phyloP scores from a whole-genome alignment of 768 basidiomycete species.

The Amanita exitialis region DNA sequence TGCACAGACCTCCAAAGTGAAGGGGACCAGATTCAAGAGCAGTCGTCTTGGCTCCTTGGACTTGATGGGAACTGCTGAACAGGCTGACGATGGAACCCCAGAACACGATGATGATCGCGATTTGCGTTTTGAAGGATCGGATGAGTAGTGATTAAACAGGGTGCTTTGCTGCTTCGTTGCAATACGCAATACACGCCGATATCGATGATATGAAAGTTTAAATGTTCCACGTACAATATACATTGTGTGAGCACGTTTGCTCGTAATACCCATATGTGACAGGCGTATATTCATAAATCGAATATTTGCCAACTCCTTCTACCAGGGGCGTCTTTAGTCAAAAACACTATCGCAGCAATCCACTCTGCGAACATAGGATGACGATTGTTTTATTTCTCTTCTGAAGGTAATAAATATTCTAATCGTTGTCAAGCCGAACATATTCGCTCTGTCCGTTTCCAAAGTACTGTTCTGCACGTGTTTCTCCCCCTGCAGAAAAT shows the following conservation, averaged over 20 bases:
- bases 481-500: conserved; percentile 22
- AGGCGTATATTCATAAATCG: too few species aligned
- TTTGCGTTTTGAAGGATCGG: neutral
- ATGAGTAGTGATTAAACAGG: neutral
- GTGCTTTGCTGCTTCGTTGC: too few species aligned
- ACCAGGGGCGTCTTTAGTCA: too few species aligned
- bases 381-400: conserved; percentile 6
- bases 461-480: conserved; percentile 63
- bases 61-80: conserved; percentile 13
- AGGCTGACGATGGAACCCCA: neutral
- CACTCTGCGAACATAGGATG: neutral
- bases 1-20: conserved; percentile 15
- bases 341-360: too few species aligned
- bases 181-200: too few species aligned
- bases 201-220: too few species aligned
- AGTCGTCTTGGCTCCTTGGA: conserved; percentile 38
- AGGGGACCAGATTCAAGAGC: conserved; percentile 64
- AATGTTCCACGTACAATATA: too few species aligned
- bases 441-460: conserved; percentile 53
- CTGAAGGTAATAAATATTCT: conserved; percentile 51
- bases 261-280: too few species aligned
- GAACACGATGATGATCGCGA: neutral
- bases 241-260: too few species aligned
- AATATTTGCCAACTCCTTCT: too few species aligned
- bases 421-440: conserved; percentile 47